Conservation (phyloP, 192 early-diverging fungal species). For the Coemansia sp. region DNA sequence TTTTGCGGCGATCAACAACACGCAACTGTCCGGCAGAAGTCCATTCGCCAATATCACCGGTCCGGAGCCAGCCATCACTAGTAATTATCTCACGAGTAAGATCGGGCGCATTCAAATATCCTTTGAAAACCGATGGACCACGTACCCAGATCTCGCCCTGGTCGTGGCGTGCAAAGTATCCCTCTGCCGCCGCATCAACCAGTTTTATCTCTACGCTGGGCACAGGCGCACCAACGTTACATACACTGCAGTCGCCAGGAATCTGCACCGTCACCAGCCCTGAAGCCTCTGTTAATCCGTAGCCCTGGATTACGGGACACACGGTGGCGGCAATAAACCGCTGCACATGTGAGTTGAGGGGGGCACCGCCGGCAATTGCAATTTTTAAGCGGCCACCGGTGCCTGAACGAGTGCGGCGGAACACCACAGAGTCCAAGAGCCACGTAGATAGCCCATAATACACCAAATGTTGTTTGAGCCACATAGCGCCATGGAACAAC, state of each 20-base stretch:
- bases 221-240: conserved; percentile 74
- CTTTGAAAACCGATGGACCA: conserved; percentile 76
- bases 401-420: conserved; percentile 76
- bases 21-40: conserved; percentile 70
- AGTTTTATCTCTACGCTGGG: conserved; percentile 78
- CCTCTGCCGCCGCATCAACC: conserved; percentile 67
- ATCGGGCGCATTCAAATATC: conserved; percentile 76
- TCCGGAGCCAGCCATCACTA: conserved; percentile 82
- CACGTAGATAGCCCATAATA: conserved; percentile 66
- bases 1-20: conserved; percentile 92
- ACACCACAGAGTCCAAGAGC: conserved; percentile 74
- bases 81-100: conserved; percentile 68
- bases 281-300: conserved; percentile 82
- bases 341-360: conserved; percentile 81
- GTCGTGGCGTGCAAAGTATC: conserved; percentile 62
- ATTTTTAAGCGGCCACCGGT: conserved; percentile 83
- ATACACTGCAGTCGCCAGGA: conserved; percentile 59
- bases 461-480: conserved; percentile 64
- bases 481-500: conserved; percentile 75
- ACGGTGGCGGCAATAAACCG: conserved; percentile 74
- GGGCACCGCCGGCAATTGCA: conserved; percentile 86
- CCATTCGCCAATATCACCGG: conserved; percentile 91
- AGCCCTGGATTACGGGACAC: conserved; percentile 84
- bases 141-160: conserved; percentile 84
- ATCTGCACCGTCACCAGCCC: conserved; percentile 71